Conservation (phyloP, 371 early-diverging fungal genomes). For the Sporodiniella umbellata region DNA sequence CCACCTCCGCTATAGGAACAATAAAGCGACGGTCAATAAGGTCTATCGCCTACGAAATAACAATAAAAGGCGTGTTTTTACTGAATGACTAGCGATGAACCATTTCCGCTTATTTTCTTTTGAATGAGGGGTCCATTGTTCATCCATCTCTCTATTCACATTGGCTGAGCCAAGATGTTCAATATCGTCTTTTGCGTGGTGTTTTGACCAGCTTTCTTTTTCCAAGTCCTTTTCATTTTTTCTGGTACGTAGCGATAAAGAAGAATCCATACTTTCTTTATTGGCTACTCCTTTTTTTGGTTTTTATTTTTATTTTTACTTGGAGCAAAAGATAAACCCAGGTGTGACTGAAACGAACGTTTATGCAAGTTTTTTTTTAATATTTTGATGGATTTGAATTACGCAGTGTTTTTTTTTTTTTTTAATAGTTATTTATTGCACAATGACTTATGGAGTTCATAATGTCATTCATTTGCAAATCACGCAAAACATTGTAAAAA, state of each 20-base stretch:
- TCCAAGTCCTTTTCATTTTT: not conserved
- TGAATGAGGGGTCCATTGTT: not conserved
- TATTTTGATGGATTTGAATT: no score
- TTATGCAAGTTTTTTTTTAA: not conserved
- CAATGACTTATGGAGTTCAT: not conserved
- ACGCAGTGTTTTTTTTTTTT: not conserved
- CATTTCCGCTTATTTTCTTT: not conserved
- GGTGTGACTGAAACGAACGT: not conserved
- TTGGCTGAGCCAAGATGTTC: no score
- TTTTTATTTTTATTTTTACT: no score
- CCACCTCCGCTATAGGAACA: not conserved
- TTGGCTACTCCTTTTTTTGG: no score
- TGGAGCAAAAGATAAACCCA: no score
- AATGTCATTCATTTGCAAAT: slow-evolving; percentile 4
- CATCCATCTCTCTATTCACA: slow-evolving; percentile 2
- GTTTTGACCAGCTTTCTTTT: no score
- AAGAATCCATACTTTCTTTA: not conserved
- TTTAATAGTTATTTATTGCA: not conserved
- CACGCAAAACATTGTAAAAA: slow-evolving; percentile 16
- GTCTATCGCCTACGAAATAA: not conserved
- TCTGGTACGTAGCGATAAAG: not conserved
- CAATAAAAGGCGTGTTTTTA: not conserved
- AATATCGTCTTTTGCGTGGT: not conserved
- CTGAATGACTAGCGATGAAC: not conserved
- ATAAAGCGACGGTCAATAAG: no score